Base-by-base conservation (phyloP, 441 rosid genomes). In the Arabidopsis hybrid region DNA sequence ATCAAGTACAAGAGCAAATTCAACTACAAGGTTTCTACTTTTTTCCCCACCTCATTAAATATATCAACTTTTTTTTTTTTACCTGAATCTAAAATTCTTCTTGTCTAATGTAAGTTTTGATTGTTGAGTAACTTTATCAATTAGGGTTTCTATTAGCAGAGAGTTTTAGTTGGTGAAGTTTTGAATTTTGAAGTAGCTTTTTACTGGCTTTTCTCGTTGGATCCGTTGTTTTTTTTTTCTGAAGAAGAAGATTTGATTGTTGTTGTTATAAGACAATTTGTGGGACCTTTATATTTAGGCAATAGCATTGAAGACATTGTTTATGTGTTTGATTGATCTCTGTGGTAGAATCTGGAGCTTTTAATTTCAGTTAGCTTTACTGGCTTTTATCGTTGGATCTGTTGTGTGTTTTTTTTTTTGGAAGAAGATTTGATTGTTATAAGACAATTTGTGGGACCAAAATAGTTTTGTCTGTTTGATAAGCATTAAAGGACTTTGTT, bases 1-100 rank as follows among this genome's bases (percentile, higher is more conserved):
- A 83, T 85, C 79, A 87, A 76, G 78, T 80, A 81, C 79, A 89
- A 83, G 85, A 95, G 81, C 85, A 89, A 87, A 75, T 89, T 83
- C 79, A 87, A 87, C 76, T 87, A 87, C 71, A 89, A 89, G 94
- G 92, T 88, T 38, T 71, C 87, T 31, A 43, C 39, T 69, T 61
- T 52, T 31, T 52, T 16, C n/a, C 17, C 4, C 67, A 46, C 61
- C 66, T 60, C 64, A 40, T 53, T 68, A 57, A 56, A 16, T 69
- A 12, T 39, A n/a, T 45, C 51, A 46, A 1, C 4, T n/a, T 18
- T 18, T 50, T 6, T 47, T 56, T 29, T 46, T 16, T 8, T 18
- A 49, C 60, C 12, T 34, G 2, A 60, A 67, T 60, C 52, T 43
- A 9, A 66, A 29, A 16, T 50, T 72, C 5, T 59, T 38, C 13